Evolutionary conservation across 495 filamentous ascomycete genomes (phyloP).

Genomic region (Aspergillus saccharolyticus): DNA sequence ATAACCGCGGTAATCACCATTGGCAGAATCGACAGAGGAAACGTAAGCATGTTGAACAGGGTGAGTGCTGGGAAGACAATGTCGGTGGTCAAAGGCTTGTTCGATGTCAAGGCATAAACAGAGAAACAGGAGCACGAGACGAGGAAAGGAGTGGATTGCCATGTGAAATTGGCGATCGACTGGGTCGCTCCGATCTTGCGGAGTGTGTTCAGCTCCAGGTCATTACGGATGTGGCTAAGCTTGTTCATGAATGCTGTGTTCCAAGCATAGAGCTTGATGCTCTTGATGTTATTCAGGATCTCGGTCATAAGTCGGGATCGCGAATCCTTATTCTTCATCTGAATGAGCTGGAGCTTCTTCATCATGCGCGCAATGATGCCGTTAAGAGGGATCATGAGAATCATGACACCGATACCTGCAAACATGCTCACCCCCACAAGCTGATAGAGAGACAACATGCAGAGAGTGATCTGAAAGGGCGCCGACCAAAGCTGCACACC

Average conservation of each 20-base stretch:
- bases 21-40: conserved; percentile 88
- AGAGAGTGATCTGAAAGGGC: conserved; percentile 91
- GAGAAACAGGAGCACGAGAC: conserved; percentile 97
- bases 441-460: conserved; percentile 93
- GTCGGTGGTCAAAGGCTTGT: conserved; percentile 79
- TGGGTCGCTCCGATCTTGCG: conserved; percentile 93
- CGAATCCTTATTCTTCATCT: conserved; percentile 99
- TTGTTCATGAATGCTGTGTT: conserved; percentile 95
- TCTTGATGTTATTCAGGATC: conserved; percentile 99
- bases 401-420: conserved; percentile 93
- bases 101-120: conserved; percentile 80
- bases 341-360: conserved; percentile 89
- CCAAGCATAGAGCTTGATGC: conserved; percentile 99
- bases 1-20: conserved; percentile 98
- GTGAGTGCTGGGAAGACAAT: conserved; percentile 95
- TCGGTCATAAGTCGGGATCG: conserved; percentile 92
- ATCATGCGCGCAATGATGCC: conserved; percentile 87
- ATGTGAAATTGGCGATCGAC: conserved; percentile 94
- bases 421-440: conserved; percentile 91
- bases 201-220: conserved; percentile 89
- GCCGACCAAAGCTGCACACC: conserved; percentile 94
- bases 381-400: conserved; percentile 96
- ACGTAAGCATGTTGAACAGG: conserved; percentile 88
- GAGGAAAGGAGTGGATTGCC: conserved; percentile 98
- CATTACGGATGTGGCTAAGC: conserved; percentile 90